phyloP scores from a whole-genome alignment of 306 rosid species.

The Arachis stenosperma region DNA sequence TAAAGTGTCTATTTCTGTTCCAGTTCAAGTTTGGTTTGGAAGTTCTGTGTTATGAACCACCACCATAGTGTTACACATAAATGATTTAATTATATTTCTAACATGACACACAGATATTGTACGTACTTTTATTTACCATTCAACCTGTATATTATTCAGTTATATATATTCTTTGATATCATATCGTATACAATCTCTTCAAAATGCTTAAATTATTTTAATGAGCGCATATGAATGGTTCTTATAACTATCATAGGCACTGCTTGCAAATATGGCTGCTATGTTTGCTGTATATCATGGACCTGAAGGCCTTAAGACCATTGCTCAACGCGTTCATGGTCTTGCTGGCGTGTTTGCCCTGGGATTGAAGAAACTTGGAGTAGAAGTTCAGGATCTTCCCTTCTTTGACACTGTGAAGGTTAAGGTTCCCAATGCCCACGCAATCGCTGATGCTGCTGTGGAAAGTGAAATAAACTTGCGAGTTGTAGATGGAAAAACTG shows the following conservation, averaged over 20 bases:
- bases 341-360: slow-evolving; percentile 89
- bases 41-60: neutral
- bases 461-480: slow-evolving; percentile 78
- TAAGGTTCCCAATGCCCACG: slow-evolving; percentile 69
- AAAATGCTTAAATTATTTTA: neutral
- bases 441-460: slow-evolving; percentile 72
- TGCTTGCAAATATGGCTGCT: slow-evolving; percentile 99
- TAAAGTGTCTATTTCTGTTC: neutral
- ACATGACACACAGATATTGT: no score
- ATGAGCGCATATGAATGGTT: neutral
- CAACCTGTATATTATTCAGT: neutral
- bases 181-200: neutral
- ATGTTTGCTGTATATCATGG: slow-evolving; percentile 99
- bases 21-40: neutral
- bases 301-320: slow-evolving; percentile 90
- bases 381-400: slow-evolving; percentile 90
- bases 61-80: neutral
- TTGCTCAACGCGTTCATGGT: slow-evolving; percentile 87
- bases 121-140: no score
- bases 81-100: no score
- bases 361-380: slow-evolving; percentile 93
- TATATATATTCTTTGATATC: neutral
- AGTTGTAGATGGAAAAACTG: slow-evolving; percentile 75
- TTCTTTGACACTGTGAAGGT: slow-evolving; percentile 96
- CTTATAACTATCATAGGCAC: slow-evolving; percentile 54